These are phyloP conservation scores for Tolypocladium album DNA, from an alignment of 2,329 filamentous ascomycete species.

Conservation along the genomic window DNA sequence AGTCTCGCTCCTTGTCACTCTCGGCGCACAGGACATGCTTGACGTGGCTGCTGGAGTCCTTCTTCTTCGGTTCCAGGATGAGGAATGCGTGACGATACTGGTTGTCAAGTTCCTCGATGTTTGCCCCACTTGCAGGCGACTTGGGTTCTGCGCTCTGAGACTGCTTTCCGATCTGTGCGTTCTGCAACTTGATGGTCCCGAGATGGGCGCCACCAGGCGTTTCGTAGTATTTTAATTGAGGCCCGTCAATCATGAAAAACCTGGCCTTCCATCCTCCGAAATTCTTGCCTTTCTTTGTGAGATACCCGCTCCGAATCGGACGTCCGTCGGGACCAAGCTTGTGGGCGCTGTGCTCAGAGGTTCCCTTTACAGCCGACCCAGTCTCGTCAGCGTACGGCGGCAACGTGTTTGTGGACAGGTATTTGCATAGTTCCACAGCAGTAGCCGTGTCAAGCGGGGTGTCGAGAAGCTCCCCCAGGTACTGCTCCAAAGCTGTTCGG, in stretches of 20 bases:
- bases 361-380: conserved; percentile 12
- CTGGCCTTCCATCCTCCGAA: conserved; percentile 96
- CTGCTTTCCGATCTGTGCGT: conserved; percentile 91
- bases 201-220: conserved; percentile 80
- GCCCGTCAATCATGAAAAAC: conserved; percentile 50
- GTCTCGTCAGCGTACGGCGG: conserved; percentile 51
- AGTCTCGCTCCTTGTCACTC: conserved; percentile 82
- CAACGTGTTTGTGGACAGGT: conserved; percentile 61
- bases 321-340: conserved; percentile 49
- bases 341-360: conserved; percentile 18
- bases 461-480: conserved; percentile 77
- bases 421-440: conserved; percentile 75
- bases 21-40: conserved; percentile 94
- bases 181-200: conserved; percentile 84
- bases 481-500: conserved; percentile 67
- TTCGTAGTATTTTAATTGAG: conserved; percentile 80
- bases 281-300: conserved; percentile 96
- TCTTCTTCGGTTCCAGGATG: conserved; percentile 90
- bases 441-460: conserved; percentile 68
- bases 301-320: conserved; percentile 73
- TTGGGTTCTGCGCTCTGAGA: conserved; percentile 40
- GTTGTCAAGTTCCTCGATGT: conserved; percentile 71
- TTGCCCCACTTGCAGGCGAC: conserved; percentile 44
- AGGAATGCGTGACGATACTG: conserved; percentile 96
- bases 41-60: conserved; percentile 78